Base-by-base conservation (phyloP, 768 basidiomycete genomes). In the Podaxis sp. region DNA sequence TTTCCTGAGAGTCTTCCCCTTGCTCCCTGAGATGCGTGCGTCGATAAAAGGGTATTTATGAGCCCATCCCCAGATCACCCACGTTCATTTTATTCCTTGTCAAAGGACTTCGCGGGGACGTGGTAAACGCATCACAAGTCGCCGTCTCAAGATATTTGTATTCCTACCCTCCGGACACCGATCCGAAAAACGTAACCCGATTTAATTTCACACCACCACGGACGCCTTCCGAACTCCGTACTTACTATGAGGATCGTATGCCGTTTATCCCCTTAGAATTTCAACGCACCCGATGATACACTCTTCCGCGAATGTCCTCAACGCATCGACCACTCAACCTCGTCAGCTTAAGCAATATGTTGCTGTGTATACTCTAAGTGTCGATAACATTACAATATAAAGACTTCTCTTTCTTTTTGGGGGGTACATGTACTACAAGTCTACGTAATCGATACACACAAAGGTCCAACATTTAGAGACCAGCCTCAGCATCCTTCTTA, bases 401-500 rank as follows among this genome's bases (percentile, higher is more conserved):
- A 48, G 28, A 54, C 52, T 33, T 46, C 42, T 42, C 38, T 30
- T 61, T 54, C 17, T 61, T 61, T 61, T 61, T 54, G 26, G 17
- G 24, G 30, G 24, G 19, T 46, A 44, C 42, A 55, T 36, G 42
- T 39, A 39, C 54, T 39, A 30, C 49, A 26, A 51, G 12, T 51
- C 49, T 22, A 51, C 12, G 19, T 11, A 51, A 51, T 22, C 0
- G 19, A 19, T 38, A n/a, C 26, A 38, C 38, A 11, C 26, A 42
- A 52, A 17, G 28, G 28, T 30, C 5, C 24, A 54, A 2, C 42
- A 64, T 67, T 71, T 71, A 73, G 63, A 71, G 42, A 59, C 69
- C 69, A 68, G 73, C 73, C 52, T 67, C 69, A 55, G 74, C 74
- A 68, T 97, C 96, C 76, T 86, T 84, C 79, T 84, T 82, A 65